phyloP scores from a whole-genome alignment of 495 filamentous ascomycete genomes.

The Penicillium mononematosum region DNA sequence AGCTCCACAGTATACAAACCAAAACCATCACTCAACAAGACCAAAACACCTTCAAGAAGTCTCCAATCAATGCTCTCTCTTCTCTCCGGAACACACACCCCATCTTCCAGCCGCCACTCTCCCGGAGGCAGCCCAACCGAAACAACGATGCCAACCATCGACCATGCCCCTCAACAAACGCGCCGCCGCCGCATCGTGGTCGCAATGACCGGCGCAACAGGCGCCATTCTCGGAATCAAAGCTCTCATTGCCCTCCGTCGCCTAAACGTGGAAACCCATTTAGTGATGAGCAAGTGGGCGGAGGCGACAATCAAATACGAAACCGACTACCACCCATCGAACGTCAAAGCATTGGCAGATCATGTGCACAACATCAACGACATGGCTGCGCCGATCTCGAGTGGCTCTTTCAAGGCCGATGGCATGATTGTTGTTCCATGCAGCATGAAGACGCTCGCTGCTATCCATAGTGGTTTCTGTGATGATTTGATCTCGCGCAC shows the following conservation, averaged over 20 bases:
- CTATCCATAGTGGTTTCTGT: conserved; percentile 24
- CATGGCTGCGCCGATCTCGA: conserved; percentile 35
- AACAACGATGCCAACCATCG: conserved; percentile 2
- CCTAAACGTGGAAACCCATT: conserved; percentile 41
- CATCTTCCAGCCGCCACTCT: conserved; percentile 19
- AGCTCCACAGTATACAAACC: too few species aligned
- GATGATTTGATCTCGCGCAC: conserved; percentile 49
- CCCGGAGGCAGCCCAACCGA: conserved; percentile 15
- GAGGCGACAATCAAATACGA: conserved; percentile 44
- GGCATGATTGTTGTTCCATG: conserved; percentile 45
- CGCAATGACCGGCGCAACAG: conserved; percentile 45
- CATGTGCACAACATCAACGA: conserved; percentile 38
- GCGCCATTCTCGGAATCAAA: conserved; percentile 38
- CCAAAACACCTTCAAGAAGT: too few species aligned
- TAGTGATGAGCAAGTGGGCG: conserved; percentile 46
- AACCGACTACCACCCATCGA: conserved; percentile 35
- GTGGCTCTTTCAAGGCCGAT: conserved; percentile 38
- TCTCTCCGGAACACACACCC: conserved; percentile 21
- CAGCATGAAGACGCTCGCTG: conserved; percentile 43
- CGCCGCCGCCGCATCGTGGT: conserved; percentile 30
- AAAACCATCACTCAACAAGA: too few species aligned
- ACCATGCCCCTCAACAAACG: not conserved
- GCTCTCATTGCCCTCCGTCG: conserved; percentile 36
- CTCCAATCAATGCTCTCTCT: conserved; percentile 17
- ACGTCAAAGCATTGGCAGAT: conserved; percentile 38